phyloP scores from a whole-genome alignment of 108 stramenopile species.

The Pelagomonas calceolata region DNA sequence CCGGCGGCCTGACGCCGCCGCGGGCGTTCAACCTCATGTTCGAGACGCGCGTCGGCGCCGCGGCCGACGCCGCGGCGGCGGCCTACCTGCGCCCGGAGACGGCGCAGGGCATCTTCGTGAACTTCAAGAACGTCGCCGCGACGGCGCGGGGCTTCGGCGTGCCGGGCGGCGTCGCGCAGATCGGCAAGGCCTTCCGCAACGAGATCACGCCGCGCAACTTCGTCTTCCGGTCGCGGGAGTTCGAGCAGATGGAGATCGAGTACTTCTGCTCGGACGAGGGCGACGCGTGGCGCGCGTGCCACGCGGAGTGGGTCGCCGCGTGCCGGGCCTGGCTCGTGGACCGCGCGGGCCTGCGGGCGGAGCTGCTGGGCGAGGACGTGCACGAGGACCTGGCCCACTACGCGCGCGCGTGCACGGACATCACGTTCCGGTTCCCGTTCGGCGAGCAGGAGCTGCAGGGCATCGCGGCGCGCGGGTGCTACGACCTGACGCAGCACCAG shows the following conservation, averaged over 20 bases:
- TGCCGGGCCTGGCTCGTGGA: constrained; percentile 58
- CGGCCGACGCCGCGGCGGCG: constrained; percentile 54
- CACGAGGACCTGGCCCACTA: constrained; percentile 91
- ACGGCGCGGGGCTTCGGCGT: constrained; percentile 60
- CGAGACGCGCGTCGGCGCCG: constrained; percentile 82
- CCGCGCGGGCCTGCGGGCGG: constrained; percentile 59
- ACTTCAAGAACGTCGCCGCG: constrained; percentile 77
- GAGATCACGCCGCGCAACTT: constrained; percentile 94
- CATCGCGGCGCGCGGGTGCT: constrained; percentile 91
- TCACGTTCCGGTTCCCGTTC: constrained; percentile 90
- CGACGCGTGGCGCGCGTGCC: constrained; percentile 64
- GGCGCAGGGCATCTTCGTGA: constrained; percentile 93
- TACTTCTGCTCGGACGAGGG: constrained; percentile 79
- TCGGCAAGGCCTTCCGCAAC: constrained; percentile 96
- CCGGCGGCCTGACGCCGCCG: constrained; percentile 65
- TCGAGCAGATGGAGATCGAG: constrained; percentile 97
- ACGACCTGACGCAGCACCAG: constrained; percentile 79
- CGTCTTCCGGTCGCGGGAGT: constrained; percentile 91
- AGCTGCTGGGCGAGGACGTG: constrained; percentile 76
- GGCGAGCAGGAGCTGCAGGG: constrained; percentile 91
- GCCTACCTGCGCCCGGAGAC: constrained; percentile 96
- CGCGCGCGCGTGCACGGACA: constrained; percentile 88
- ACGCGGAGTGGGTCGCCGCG: constrained; percentile 72
- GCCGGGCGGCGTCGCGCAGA: constrained; percentile 89
- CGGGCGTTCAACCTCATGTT: constrained; percentile 97